Evolutionary conservation across 495 filamentous ascomycete genomes (phyloP).

Genomic region (Antarctomyces pellizariae): DNA sequence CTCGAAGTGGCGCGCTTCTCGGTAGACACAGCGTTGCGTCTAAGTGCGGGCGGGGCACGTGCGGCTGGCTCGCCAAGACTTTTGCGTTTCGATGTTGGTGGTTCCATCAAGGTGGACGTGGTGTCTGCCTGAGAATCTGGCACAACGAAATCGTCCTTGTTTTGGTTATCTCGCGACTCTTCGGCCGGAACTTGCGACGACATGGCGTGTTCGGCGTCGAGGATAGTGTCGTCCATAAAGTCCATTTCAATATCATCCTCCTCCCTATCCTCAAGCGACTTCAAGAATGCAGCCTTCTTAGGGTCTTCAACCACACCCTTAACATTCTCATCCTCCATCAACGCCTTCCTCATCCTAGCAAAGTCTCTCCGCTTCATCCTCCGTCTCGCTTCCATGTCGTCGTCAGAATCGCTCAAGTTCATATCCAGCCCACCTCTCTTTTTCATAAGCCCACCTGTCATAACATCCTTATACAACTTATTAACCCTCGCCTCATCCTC

Average conservation of each 20-base stretch:
- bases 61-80: slow-evolving; percentile 24
- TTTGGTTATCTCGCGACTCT: slow-evolving; percentile 10
- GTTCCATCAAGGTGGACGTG: slow-evolving; percentile 5
- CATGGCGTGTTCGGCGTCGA: slow-evolving; percentile 20
- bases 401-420: slow-evolving; percentile 72
- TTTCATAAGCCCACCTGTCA: slow-evolving; percentile 63
- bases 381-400: slow-evolving; percentile 52
- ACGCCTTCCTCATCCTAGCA: slow-evolving; percentile 71
- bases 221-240: slow-evolving; percentile 36
- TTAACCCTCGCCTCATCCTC: slow-evolving; percentile 64
- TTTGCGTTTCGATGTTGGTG: slow-evolving; percentile 32
- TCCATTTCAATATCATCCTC: slow-evolving; percentile 61
- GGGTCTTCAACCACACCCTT: slow-evolving; percentile 79
- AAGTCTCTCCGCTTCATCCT: slow-evolving; percentile 71
- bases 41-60: slow-evolving; percentile 35
- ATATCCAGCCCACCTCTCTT: slow-evolving; percentile 52
- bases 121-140: slow-evolving; percentile 22
- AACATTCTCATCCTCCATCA: slow-evolving; percentile 77
- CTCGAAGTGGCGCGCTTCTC: slow-evolving; percentile 43
- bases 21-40: slow-evolving; percentile 32
- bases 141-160: slow-evolving; percentile 12
- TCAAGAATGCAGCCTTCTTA: slow-evolving; percentile 72
- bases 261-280: slow-evolving; percentile 64
- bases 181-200: slow-evolving; percentile 22
- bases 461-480: slow-evolving; percentile 78